Conservation (phyloP, 1,284 basidiomycete genomes). For the Heterobasidion irregulare region DNA sequence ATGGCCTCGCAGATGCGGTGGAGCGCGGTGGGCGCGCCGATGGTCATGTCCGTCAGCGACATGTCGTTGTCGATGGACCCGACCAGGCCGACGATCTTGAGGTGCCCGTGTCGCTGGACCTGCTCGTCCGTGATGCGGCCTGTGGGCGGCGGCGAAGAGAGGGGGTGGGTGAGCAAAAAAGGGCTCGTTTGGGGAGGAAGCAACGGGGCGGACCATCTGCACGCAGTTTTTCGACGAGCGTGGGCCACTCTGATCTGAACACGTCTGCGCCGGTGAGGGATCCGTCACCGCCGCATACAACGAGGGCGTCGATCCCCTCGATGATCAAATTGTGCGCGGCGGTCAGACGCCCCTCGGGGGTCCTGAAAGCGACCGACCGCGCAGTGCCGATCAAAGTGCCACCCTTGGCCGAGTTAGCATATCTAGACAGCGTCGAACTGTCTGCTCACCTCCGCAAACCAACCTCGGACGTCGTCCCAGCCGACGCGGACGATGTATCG, state of each 20-base stretch:
- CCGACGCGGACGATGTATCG: constrained; percentile 94
- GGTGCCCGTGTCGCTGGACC: constrained; percentile 63
- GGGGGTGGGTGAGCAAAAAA: background rate
- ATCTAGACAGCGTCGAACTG: background rate
- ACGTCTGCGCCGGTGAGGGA: constrained; percentile 94
- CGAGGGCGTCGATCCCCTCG: constrained; percentile 95
- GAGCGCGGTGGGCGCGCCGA: constrained; percentile 92
- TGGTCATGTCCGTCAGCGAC: constrained; percentile 95
- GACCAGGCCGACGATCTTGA: constrained; percentile 95
- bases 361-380: constrained; percentile 84
- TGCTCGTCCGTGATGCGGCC: constrained; percentile 75
- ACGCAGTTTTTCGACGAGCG: constrained; percentile 65
- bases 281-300: constrained; percentile 96
- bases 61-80: constrained; percentile 99
- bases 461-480: constrained; percentile 97
- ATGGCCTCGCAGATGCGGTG: constrained; percentile 97
- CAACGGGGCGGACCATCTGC: constrained; percentile 35
- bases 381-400: constrained; percentile 97
- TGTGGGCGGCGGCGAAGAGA: constrained; percentile 16
- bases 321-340: constrained; percentile 91
- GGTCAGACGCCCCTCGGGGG: constrained; percentile 75
- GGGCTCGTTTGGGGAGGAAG: background rate
- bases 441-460: constrained; percentile 71
- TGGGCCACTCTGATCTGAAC: constrained; percentile 91
- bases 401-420: constrained; percentile 44